Evolutionary conservation across 495 filamentous ascomycete species (phyloP).

Genomic region (Penicillium ucsense): DNA sequence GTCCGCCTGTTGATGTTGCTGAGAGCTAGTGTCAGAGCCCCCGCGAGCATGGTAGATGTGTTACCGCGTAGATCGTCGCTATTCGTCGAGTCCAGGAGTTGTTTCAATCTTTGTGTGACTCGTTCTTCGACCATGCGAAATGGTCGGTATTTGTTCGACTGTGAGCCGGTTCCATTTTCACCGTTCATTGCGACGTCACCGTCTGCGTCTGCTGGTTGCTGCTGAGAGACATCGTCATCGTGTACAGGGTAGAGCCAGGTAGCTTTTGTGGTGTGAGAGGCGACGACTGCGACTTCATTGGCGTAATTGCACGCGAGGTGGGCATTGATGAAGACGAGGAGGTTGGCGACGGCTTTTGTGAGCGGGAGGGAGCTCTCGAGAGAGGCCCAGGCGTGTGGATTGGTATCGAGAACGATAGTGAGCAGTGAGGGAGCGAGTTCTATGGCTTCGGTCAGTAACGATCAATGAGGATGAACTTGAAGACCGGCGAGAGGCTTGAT

Average conservation of each 20-base stretch:
- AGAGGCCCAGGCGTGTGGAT: slow-evolving; percentile 86
- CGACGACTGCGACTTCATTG: slow-evolving; percentile 87
- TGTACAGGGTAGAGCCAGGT: slow-evolving; percentile 74
- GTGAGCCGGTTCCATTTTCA: slow-evolving; percentile 10
- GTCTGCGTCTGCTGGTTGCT: slow-evolving; percentile 23
- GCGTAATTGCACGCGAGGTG: slow-evolving; percentile 88
- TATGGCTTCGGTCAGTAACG: slow-evolving; percentile 11
- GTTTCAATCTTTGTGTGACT: slow-evolving; percentile 58
- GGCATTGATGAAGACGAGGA: slow-evolving; percentile 93
- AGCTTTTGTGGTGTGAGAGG: slow-evolving; percentile 74
- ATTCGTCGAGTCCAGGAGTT: slow-evolving; percentile 58
- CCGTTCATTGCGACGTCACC: slow-evolving; percentile 30
- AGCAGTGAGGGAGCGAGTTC: slow-evolving; percentile 76
- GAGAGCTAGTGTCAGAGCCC: slow-evolving; percentile 81
- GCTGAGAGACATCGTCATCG: slow-evolving; percentile 9
- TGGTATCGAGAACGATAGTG: slow-evolving; percentile 89
- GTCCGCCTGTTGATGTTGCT: slow-evolving; percentile 68
- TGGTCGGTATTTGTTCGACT: slow-evolving; percentile 87
- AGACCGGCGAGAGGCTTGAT: background rate
- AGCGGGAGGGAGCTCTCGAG: slow-evolving; percentile 70
- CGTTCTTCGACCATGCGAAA: slow-evolving; percentile 77
- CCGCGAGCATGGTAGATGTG: slow-evolving; percentile 73
- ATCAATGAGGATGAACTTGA: background rate
- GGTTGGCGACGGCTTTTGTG: slow-evolving; percentile 73
- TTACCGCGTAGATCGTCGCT: slow-evolving; percentile 47